These are phyloP conservation scores for Adansonia gregorii DNA, from an alignment of 441 rosid species.

Conservation along the genomic window DNA sequence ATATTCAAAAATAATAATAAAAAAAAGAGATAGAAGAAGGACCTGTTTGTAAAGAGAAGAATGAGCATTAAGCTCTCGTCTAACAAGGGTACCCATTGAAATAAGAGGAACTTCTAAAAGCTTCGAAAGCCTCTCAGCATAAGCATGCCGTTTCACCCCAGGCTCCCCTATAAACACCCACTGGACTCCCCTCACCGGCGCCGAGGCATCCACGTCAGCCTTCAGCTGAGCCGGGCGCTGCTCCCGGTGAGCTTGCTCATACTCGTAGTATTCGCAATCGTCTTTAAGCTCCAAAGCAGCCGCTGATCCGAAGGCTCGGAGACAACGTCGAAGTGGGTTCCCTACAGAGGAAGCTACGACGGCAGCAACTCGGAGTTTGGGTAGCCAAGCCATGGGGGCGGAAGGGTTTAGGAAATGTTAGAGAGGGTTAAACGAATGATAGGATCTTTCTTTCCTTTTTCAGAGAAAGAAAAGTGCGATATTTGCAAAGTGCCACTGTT, in stretches of 20 bases:
- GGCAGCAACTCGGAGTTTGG: constrained; percentile 47
- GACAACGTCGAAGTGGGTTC: constrained; percentile 18
- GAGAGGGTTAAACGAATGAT: constrained; percentile 22
- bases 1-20: too few species aligned
- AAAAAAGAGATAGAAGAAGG: too few species aligned
- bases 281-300: constrained; percentile 63
- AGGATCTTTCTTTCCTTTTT: constrained; percentile 5
- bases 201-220: constrained; percentile 42
- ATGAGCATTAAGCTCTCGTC: constrained; percentile 76
- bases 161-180: constrained; percentile 94
- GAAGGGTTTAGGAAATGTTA: constrained; percentile 31
- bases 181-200: constrained; percentile 75
- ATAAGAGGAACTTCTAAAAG: constrained; percentile 90
- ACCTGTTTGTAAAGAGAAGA: constrained; percentile 78
- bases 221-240: constrained; percentile 28
- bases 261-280: constrained; percentile 41
- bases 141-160: constrained; percentile 68
- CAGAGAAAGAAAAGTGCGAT: constrained; percentile 10
- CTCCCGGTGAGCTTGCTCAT: constrained; percentile 21
- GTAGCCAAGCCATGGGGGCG: constrained; percentile 61
- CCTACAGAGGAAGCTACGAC: constrained; percentile 15
- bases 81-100: constrained; percentile 87
- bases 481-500: constrained; percentile 4
- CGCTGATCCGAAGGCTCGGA: constrained; percentile 69
- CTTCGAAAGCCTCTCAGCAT: constrained; percentile 76